Evolutionary conservation across 306 rosid species (phyloP).

Genomic region (Phaseolus lunatus): DNA sequence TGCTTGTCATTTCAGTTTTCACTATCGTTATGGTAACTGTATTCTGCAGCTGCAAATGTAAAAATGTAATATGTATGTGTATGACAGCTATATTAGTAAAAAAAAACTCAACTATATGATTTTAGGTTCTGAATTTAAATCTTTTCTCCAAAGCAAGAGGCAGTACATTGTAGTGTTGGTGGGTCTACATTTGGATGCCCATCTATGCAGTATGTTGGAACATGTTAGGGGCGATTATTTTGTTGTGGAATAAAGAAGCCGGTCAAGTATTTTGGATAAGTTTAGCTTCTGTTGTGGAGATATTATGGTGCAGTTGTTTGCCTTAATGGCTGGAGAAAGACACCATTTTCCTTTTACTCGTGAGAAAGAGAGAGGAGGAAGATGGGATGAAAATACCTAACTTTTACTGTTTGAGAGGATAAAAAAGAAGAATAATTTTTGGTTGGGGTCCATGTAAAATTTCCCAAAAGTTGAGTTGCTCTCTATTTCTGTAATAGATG

Average conservation of each 20-base stretch:
- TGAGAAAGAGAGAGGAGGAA: neutral
- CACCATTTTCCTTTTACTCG: neutral
- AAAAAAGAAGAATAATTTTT: neutral
- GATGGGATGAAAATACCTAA: neutral
- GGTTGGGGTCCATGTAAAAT: neutral
- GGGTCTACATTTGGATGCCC: neutral
- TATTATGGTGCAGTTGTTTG: conserved; percentile 8
- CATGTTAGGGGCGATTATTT: neutral
- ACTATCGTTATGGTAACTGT: conserved; percentile 1
- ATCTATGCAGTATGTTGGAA: neutral
- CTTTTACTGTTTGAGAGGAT: conserved; percentile 1
- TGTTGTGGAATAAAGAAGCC: neutral
- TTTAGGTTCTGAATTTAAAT: conserved; percentile 1
- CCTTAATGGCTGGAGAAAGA: neutral
- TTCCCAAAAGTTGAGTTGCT: neutral
- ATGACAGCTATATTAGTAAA: neutral
- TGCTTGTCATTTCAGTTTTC: conserved; percentile 12
- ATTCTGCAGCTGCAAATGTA: conserved; percentile 19
- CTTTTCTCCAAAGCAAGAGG: conserved; percentile 13
- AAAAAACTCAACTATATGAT: neutral
- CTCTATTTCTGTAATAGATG: neutral
- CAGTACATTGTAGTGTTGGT: neutral
- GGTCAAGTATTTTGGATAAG: neutral
- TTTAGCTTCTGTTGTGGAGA: neutral
- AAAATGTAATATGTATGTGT: neutral